Percentiles rank a stretch among this genome's conserved stretches.
phyloP scores from a whole-genome alignment of 257 asterid genomes.

The Catharanthus roseus region DNA sequence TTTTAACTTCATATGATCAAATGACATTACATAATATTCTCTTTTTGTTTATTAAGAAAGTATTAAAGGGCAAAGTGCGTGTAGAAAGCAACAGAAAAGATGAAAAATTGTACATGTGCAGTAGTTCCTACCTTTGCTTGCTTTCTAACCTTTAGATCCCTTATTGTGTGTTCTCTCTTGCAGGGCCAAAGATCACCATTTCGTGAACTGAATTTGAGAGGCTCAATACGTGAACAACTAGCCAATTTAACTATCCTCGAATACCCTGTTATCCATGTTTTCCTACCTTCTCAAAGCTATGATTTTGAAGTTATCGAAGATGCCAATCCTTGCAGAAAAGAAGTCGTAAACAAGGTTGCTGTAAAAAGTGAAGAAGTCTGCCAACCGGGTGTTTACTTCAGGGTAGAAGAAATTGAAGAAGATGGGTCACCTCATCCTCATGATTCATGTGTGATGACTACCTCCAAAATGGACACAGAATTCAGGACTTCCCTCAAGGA shows the following conservation, averaged over 20 bases:
- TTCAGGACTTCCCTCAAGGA: conserved; percentile 6
- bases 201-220: conserved; percentile 41
- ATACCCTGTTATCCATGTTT: conserved; percentile 76
- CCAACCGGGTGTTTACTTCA: conserved; percentile 57
- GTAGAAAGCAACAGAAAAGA: not conserved
- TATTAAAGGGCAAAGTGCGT: no score
- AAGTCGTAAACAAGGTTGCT: conserved; percentile 20
- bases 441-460: conserved; percentile 43
- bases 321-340: conserved; percentile 23
- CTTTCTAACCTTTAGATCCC: not conserved
- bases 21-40: not conserved
- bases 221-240: conserved; percentile 60
- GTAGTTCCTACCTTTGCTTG: not conserved
- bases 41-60: not conserved
- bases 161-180: conserved; percentile 4
- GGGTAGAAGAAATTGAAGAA: conserved; percentile 68
- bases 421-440: conserved; percentile 32
- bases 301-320: conserved; percentile 55
- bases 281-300: conserved; percentile 59
- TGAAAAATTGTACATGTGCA: not conserved
- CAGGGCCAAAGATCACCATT: conserved; percentile 67
- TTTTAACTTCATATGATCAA: not conserved
- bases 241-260: conserved; percentile 56
- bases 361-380: conserved; percentile 25
- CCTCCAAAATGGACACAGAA: not conserved